A percentile compares a stretch with the other conserved stretches of the same genome.
Evolutionary conservation across 257 asterid species (phyloP).

Genomic region (Lantana camara): DNA sequence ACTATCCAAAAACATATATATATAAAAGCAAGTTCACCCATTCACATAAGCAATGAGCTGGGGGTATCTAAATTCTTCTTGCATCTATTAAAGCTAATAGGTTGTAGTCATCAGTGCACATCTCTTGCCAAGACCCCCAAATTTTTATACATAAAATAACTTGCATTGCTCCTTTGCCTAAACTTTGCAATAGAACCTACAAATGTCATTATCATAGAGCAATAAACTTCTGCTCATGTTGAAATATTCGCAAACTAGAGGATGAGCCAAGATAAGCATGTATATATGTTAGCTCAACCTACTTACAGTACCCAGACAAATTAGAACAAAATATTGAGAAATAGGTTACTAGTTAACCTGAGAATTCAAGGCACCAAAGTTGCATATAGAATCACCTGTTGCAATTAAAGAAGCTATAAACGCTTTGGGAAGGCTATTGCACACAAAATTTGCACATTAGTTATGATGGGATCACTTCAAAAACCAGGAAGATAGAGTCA

Average conservation of each 20-base stretch:
- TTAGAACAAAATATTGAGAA: background rate
- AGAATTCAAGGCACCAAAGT: background rate
- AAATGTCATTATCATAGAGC: too few species aligned
- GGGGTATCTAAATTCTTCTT: too few species aligned
- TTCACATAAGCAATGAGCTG: too few species aligned
- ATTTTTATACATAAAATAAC: background rate
- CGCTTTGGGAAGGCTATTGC: slow-evolving; percentile 7
- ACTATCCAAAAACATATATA: too few species aligned
- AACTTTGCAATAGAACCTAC: slow-evolving; percentile 1
- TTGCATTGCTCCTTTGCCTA: background rate
- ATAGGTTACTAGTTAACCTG: slow-evolving; percentile 4
- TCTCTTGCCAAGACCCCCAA: background rate
- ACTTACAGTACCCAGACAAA: slow-evolving; percentile 13
- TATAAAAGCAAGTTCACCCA: too few species aligned
- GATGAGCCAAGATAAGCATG: background rate
- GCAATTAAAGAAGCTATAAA: slow-evolving; percentile 21
- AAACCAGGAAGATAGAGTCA: slow-evolving; percentile 22
- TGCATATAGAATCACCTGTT: background rate
- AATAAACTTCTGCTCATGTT: too few species aligned
- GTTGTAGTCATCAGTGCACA: too few species aligned
- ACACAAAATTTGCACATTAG: slow-evolving; percentile 9
- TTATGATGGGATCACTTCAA: slow-evolving; percentile 4
- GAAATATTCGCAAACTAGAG: too few species aligned
- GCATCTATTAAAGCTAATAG: too few species aligned
- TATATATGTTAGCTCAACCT: background rate